These are phyloP conservation scores for Ceratocystis huliohia DNA, from an alignment of 2,329 filamentous ascomycete genomes.

Conservation along the genomic window DNA sequence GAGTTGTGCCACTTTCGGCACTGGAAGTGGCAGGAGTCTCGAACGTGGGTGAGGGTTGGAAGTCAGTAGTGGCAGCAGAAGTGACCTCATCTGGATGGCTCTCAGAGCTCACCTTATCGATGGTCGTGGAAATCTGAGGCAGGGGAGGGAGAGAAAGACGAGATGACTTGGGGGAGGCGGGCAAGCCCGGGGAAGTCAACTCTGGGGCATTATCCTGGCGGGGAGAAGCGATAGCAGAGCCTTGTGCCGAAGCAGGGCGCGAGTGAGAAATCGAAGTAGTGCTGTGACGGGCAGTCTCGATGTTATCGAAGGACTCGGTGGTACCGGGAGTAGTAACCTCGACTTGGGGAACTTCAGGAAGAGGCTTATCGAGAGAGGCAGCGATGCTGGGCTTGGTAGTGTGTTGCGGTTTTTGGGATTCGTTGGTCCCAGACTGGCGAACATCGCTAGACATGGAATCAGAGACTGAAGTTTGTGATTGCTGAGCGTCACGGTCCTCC, in stretches of 20 bases:
- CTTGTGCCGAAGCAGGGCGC: slow-evolving; percentile 32
- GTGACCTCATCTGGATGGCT: slow-evolving; percentile 27
- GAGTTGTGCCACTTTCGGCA: slow-evolving; percentile 66
- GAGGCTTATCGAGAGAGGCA: slow-evolving; percentile 49
- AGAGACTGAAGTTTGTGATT: slow-evolving; percentile 21
- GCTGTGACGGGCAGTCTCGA: background rate
- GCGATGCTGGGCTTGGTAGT: slow-evolving; percentile 30
- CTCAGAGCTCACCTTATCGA: slow-evolving; percentile 37
- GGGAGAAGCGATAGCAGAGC: slow-evolving; percentile 27
- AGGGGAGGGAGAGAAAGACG: slow-evolving; percentile 42
- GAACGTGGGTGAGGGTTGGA: slow-evolving; percentile 41
- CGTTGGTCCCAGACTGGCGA: background rate
- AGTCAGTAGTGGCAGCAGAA: slow-evolving; percentile 29
- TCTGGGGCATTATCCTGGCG: background rate
- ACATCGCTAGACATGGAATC: slow-evolving; percentile 20
- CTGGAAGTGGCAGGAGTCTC: slow-evolving; percentile 65
- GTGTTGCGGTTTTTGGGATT: slow-evolving; percentile 24
- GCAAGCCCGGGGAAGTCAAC: background rate
- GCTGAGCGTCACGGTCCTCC: background rate
- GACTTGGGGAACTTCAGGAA: slow-evolving; percentile 46
- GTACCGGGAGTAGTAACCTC: slow-evolving; percentile 35
- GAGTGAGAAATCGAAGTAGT: slow-evolving; percentile 24
- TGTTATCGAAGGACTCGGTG: slow-evolving; percentile 22
- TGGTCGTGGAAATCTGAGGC: slow-evolving; percentile 43
- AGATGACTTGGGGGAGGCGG: slow-evolving; percentile 26